Percentiles rank a stretch among this genome's conserved stretches.
Conservation (phyloP, 441 rosid genomes). For the Jatropha multifida region DNA sequence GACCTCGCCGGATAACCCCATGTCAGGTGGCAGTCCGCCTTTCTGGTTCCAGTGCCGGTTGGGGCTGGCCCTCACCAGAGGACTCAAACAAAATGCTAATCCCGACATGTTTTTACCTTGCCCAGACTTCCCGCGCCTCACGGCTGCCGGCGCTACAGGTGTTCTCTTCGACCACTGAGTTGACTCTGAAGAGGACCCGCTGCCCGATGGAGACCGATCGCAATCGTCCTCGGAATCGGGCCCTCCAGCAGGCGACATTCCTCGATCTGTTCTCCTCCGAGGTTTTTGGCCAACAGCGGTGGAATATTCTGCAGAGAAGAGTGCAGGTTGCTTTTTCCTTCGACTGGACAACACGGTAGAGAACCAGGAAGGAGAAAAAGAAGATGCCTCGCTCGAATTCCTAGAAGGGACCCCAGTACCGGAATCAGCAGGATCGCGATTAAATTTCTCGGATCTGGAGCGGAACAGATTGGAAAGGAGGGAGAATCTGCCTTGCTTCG, state of each 20-base stretch:
- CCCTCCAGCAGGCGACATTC: slow-evolving; percentile 58
- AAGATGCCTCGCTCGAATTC: slow-evolving; percentile 32
- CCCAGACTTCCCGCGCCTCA: slow-evolving; percentile 41
- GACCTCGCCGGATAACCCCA: slow-evolving; percentile 38
- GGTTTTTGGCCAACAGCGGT: slow-evolving; percentile 8
- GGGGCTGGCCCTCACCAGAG: slow-evolving; percentile 88
- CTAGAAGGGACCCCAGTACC: background rate
- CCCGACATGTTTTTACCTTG: slow-evolving; percentile 45
- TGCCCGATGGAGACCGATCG: slow-evolving; percentile 31
- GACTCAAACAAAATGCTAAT: slow-evolving; percentile 72
- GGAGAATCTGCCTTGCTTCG: slow-evolving; percentile 36
- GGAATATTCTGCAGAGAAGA: background rate
- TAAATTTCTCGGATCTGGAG: slow-evolving; percentile 58
- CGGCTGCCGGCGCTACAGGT: slow-evolving; percentile 25
- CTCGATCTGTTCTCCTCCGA: slow-evolving; percentile 24
- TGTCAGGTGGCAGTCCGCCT: slow-evolving; percentile 47
- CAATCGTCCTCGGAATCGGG: slow-evolving; percentile 34
- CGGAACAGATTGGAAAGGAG: slow-evolving; percentile 50
- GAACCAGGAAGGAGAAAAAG: slow-evolving; percentile 52
- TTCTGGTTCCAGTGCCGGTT: slow-evolving; percentile 60
- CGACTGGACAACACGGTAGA: slow-evolving; percentile 44
- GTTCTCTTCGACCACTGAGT: slow-evolving; percentile 39
- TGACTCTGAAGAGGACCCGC: slow-evolving; percentile 43
- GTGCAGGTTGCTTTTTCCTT: slow-evolving; percentile 26
- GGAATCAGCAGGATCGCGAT: slow-evolving; percentile 34